Conservation (phyloP, 1,139 yeast species). For the Geotrichum candidum region DNA sequence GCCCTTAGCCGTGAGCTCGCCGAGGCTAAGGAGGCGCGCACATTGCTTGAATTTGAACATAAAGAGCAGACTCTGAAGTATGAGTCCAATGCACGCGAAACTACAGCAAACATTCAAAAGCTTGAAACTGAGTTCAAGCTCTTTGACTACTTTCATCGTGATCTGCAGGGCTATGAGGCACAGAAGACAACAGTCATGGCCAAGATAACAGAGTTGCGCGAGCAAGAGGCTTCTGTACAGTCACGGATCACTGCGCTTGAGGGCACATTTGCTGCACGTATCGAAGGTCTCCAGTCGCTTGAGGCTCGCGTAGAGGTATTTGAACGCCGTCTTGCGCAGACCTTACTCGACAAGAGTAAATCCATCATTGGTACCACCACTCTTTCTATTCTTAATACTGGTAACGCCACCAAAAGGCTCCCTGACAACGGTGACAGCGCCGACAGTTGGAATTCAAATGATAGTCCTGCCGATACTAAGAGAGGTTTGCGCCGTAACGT, state of each 20-base stretch:
- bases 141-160: not conserved
- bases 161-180: not conserved
- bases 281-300: conserved; percentile 18
- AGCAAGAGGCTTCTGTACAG: not conserved
- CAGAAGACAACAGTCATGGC: not conserved
- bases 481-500: not conserved
- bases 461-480: not conserved
- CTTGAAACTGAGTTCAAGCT: not conserved
- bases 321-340: conserved; percentile 26
- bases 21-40: not conserved
- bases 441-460: not conserved
- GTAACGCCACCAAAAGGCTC: not conserved
- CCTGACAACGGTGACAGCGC: not conserved
- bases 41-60: not conserved
- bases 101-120: not conserved
- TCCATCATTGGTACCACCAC: conserved; percentile 34
- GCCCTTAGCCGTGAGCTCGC: not conserved
- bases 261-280: not conserved
- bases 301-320: conserved; percentile 29
- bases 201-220: not conserved
- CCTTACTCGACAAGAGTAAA: conserved; percentile 32
- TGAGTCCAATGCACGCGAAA: not conserved
- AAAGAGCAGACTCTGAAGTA: not conserved
- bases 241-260: not conserved
- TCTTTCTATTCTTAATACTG: conserved; percentile 28